phyloP scores from a whole-genome alignment of 768 basidiomycete genomes.

The Cyathus striatus region DNA sequence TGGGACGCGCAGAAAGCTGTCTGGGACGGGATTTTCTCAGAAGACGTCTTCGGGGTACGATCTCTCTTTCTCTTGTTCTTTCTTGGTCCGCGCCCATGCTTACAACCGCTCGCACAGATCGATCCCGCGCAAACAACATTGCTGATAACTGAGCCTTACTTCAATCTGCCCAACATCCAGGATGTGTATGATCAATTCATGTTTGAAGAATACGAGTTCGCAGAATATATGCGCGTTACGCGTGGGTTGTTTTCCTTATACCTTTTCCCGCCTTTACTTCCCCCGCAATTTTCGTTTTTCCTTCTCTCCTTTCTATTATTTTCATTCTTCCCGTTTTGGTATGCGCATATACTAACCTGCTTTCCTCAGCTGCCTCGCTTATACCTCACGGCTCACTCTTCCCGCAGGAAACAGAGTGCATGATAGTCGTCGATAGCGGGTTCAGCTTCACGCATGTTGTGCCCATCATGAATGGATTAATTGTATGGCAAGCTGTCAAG shows the following conservation, averaged over 20 bases:
- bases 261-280: no score
- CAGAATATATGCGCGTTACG: constrained; percentile 73
- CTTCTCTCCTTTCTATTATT: constrained; percentile 1
- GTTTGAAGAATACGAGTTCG: constrained; percentile 95
- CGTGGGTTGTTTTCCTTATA: constrained; percentile 45
- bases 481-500: constrained; percentile 80
- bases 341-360: constrained; percentile 6
- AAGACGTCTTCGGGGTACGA: constrained; percentile 60
- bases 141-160: constrained; percentile 89
- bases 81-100: no score
- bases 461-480: constrained; percentile 68
- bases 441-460: constrained; percentile 94
- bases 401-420: constrained; percentile 66
- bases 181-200: constrained; percentile 93
- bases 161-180: constrained; percentile 89
- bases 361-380: constrained; percentile 65
- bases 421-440: constrained; percentile 81
- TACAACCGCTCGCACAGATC: no score
- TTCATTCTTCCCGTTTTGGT: no score
- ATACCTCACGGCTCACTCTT: constrained; percentile 76
- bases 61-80: no score
- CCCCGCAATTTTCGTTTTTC: constrained; percentile 1
- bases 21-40: constrained; percentile 88
- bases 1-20: constrained; percentile 95
- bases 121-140: constrained; percentile 70